phyloP scores from a whole-genome alignment of 345 rosid species.

The Pistacia atlantica region DNA sequence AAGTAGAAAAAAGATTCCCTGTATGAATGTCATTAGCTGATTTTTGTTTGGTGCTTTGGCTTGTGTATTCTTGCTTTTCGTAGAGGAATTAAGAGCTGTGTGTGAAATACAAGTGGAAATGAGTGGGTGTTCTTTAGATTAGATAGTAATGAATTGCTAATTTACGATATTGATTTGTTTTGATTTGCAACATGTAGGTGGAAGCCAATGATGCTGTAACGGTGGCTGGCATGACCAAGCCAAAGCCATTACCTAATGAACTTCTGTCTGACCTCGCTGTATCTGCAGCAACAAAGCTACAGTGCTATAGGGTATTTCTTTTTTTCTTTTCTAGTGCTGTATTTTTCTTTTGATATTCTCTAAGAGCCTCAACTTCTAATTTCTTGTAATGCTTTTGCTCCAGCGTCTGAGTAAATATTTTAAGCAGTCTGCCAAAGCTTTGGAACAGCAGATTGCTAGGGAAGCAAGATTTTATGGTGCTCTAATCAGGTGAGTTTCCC shows the following conservation, averaged over 20 bases:
- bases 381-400: conserved; percentile 22
- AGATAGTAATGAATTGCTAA: neutral
- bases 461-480: conserved; percentile 99
- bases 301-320: conserved; percentile 69
- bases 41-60: neutral
- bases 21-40: neutral
- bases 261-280: conserved; percentile 78
- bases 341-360: conserved; percentile 14
- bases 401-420: conserved; percentile 92
- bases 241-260: conserved; percentile 75
- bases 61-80: neutral
- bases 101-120: neutral
- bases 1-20: too few relatives aligned
- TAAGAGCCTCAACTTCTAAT: neutral
- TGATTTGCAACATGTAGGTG: conserved; percentile 46
- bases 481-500: conserved; percentile 66
- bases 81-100: neutral
- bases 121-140: neutral
- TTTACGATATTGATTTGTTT: neutral
- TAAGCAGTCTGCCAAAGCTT: conserved; percentile 85
- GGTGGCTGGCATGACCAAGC: conserved; percentile 84
- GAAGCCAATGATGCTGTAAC: conserved; percentile 86
- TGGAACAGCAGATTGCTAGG: conserved; percentile 76
- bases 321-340: neutral
- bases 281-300: conserved; percentile 88